Evolutionary conservation across 2,329 filamentous ascomycete species (phyloP).

Genomic region (Fusarium longipes): DNA sequence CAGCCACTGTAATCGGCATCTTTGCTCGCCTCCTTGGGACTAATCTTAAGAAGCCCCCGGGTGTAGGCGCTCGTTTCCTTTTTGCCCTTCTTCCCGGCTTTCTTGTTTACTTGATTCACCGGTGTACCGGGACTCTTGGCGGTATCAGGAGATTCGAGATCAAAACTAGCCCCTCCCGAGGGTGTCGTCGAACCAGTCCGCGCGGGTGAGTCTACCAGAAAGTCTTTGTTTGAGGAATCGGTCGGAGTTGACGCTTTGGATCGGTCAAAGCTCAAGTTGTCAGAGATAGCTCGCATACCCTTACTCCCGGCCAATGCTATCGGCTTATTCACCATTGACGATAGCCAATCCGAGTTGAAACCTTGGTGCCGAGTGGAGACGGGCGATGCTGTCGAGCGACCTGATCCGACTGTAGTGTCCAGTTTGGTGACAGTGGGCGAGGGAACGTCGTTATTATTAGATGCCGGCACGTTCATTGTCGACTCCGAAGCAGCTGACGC

Average conservation of each 20-base stretch:
- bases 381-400: constrained; percentile 57
- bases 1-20: constrained; percentile 94
- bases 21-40: constrained; percentile 84
- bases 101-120: constrained; percentile 60
- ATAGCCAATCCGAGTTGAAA: constrained; percentile 67
- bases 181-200: constrained; percentile 81
- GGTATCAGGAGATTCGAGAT: constrained; percentile 78
- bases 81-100: constrained; percentile 79
- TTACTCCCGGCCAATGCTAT: constrained; percentile 64
- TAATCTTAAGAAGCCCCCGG: constrained; percentile 83
- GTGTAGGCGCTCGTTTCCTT: constrained; percentile 96
- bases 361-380: constrained; percentile 56
- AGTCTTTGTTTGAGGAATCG: constrained; percentile 56
- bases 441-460: constrained; percentile 68
- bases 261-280: constrained; percentile 71
- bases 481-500: constrained; percentile 71
- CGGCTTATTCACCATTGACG: constrained; percentile 62
- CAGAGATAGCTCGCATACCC: constrained; percentile 87
- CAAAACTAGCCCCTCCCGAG: constrained; percentile 75
- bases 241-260: constrained; percentile 61
- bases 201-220: constrained; percentile 61
- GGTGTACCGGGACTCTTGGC: constrained; percentile 66
- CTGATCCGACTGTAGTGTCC: constrained; percentile 58
- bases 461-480: constrained; percentile 60
- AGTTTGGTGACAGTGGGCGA: constrained; percentile 71